Percentiles rank a stretch among this genome's conserved stretches.
phyloP scores from a whole-genome alignment of 148 eudicot genomes.

The Oxyria digyna region DNA sequence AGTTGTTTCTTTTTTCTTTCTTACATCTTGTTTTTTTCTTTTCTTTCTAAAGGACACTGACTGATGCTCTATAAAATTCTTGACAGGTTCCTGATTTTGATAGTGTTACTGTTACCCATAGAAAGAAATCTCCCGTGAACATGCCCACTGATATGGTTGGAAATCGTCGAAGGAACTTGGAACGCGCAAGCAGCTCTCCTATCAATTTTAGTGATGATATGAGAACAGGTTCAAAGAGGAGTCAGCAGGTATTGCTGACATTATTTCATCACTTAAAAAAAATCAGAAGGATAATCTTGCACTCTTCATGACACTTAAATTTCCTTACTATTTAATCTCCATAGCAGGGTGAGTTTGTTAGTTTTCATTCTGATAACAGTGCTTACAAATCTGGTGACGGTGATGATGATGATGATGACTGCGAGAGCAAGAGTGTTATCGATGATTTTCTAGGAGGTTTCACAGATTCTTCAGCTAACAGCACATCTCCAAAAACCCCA shows the following conservation, averaged over 20 bases:
- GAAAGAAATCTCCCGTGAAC: conserved; percentile 22
- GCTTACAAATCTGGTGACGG: conserved; percentile 25
- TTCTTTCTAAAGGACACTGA: neutral
- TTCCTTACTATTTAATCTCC: neutral
- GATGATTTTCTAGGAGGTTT: conserved; percentile 20
- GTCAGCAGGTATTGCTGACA: conserved; percentile 26
- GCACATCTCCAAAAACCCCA: conserved; percentile 12
- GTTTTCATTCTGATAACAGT: conserved; percentile 17
- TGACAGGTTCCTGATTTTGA: conserved; percentile 76
- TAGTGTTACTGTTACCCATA: conserved; percentile 47
- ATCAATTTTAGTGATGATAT: conserved; percentile 24
- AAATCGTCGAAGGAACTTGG: conserved; percentile 52
- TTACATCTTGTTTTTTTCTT: neutral
- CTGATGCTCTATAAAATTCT: neutral
- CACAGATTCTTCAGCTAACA: conserved; percentile 12
- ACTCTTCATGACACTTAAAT: neutral
- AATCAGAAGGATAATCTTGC: neutral
- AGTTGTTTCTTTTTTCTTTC: neutral
- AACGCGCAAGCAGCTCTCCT: conserved; percentile 36
- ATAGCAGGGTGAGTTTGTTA: conserved; percentile 28
- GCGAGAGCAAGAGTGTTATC: conserved; percentile 26
- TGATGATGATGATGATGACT: conserved; percentile 39
- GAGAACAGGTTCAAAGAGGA: conserved; percentile 18
- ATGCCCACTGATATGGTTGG: conserved; percentile 84
- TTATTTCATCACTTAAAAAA: neutral